Percentiles rank a stretch among this genome's conserved stretches.
Conservation (phyloP, 2,329 filamentous ascomycete species). For the Colletotrichum sidae region DNA sequence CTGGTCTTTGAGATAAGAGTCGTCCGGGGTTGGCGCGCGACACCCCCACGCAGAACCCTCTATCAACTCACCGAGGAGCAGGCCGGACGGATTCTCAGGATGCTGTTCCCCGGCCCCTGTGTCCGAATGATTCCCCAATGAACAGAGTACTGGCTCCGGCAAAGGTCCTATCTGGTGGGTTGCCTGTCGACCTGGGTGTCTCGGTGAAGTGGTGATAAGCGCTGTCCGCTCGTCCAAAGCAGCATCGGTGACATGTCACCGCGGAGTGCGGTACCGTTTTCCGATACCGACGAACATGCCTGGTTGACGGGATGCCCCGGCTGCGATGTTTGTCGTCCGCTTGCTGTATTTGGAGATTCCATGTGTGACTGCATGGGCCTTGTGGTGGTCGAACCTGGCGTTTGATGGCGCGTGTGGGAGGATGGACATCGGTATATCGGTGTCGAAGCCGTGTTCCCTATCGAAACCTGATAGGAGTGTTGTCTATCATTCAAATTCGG, state of each 20-base stretch:
- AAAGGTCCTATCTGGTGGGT: not conserved
- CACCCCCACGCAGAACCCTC: too few species aligned
- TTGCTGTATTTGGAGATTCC: not conserved
- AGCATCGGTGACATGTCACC: conserved; percentile 14
- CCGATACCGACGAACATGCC: conserved; percentile 1
- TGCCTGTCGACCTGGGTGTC: too few species aligned
- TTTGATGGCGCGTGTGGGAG: not conserved
- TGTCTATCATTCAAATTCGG: not conserved
- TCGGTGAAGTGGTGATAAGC: too few species aligned
- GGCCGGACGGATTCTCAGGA: too few species aligned
- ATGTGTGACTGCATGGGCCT: not conserved
- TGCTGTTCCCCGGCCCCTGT: too few species aligned
- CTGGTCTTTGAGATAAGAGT: too few species aligned
- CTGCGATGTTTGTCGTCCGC: not conserved
- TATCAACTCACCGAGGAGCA: too few species aligned
- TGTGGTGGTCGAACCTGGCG: not conserved
- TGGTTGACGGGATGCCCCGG: not conserved
- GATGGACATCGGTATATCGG: conserved; percentile 7
- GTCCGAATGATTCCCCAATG: not conserved
- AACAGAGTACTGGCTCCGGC: not conserved
- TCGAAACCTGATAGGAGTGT: not conserved
- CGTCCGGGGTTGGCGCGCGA: too few species aligned
- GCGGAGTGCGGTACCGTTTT: conserved; percentile 1
- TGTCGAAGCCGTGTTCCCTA: conserved; percentile 1
- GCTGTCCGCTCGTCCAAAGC: not conserved